Conservation (phyloP, 345 rosid species). For the Acer saccharum region DNA sequence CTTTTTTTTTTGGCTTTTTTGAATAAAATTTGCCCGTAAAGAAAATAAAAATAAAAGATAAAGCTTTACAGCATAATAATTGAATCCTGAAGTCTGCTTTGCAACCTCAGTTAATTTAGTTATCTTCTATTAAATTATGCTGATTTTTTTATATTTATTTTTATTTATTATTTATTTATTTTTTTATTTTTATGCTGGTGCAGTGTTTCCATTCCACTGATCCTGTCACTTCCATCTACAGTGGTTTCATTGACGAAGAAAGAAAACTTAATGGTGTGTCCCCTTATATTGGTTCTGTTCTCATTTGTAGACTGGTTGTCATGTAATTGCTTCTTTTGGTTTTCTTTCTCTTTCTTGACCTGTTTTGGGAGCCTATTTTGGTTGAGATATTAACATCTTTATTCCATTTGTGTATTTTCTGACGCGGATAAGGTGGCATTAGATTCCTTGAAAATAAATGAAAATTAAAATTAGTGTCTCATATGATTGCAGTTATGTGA, state of each 20-base stretch:
- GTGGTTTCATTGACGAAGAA: slow-evolving; percentile 81
- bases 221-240: slow-evolving; percentile 79
- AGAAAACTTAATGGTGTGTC: slow-evolving; percentile 67
- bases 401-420: not conserved
- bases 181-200: slow-evolving; percentile 23
- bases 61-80: not conserved
- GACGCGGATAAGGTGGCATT: not conserved
- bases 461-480: no score
- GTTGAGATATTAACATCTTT: not conserved
- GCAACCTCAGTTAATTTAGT: not conserved
- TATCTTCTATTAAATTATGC: not conserved
- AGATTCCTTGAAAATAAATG: not conserved
- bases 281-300: not conserved
- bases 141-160: not conserved
- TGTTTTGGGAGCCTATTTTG: not conserved
- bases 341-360: not conserved
- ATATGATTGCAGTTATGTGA: not conserved
- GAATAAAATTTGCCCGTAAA: no score
- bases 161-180: no score
- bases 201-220: slow-evolving; percentile 84
- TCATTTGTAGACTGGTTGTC: not conserved
- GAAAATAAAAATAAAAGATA: not conserved
- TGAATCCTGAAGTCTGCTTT: not conserved
- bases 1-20: no score
- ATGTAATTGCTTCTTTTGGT: not conserved